Evolutionary conservation across 352 stramenopile species (phyloP), one percentile per base, ranked within the genome.

Genomic region (Phytophthora colocasiae): DNA sequence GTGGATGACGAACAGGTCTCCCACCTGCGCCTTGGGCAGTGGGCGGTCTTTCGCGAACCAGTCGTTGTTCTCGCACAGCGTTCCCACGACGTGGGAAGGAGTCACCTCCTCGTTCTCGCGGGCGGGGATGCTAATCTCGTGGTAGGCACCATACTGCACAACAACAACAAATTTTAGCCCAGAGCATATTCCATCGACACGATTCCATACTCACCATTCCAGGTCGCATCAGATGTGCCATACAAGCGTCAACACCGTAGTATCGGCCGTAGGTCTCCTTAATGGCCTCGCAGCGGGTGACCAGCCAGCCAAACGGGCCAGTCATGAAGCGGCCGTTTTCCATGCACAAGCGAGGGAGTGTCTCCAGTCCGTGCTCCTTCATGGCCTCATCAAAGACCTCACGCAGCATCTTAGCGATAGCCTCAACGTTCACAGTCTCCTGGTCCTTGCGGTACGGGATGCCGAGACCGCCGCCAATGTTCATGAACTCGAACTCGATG

Each of bases 401-500:
- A 50, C 85, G 85, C 47, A 94, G 75, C 87, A 92, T 88, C 58
- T 81, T 71, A n/a, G 75, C 83, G 40, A 96, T 89, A 8, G 74
- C 66, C 34, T 74, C 54, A 19, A 97, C 66, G 66, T 97, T 77
- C 10, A 96, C 89, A 10, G 74, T 26, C 24, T 76, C 61, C 52
- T 96, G 76, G 47, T 91, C 86, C 1, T 87, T 89, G 34, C 81
- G 76, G 81, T 97, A 97, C 47, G 90, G 86, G 61, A 97, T 95
- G 47, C 90, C 90, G 17, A 97, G 82, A 12, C 90, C 90, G 22
- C 90, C 90, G 50, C 90, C 90, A 50, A 97, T 93, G 80, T 97
- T 97, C 82, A 96, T 92, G 67, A 96, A 96, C 73, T 97, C 90
- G 32, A 96, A 97, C 64, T 92, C 85, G 49, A 97, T 97, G 51